phyloP scores from a whole-genome alignment of 306 rosid genomes.

The Vigna hirtella region DNA sequence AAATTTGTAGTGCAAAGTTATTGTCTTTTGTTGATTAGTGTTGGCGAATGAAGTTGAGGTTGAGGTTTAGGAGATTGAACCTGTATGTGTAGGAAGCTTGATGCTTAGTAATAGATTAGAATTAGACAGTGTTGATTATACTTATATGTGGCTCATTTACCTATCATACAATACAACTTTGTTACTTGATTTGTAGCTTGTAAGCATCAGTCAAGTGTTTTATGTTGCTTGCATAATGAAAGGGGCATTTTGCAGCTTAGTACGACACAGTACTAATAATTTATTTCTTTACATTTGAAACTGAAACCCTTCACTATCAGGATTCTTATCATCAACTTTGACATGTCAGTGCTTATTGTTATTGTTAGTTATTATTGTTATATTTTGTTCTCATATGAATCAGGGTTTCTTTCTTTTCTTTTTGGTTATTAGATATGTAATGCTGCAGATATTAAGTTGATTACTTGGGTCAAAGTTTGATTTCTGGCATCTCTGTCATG shows the following conservation, averaged over 20 bases:
- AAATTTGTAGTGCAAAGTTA: neutral
- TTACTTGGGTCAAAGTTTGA: constrained; percentile 24
- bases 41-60: neutral
- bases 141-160: neutral
- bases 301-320: constrained; percentile 48
- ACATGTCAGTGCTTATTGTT: constrained; percentile 15
- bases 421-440: neutral
- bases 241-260: neutral
- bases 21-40: neutral
- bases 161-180: neutral
- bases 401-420: constrained; percentile 11
- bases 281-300: neutral
- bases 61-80: neutral
- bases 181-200: neutral
- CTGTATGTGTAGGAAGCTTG: constrained; percentile 1
- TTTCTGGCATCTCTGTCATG: constrained; percentile 40
- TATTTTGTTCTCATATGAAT: neutral
- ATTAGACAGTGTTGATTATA: neutral
- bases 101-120: neutral
- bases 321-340: constrained; percentile 46
- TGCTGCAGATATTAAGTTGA: constrained; percentile 34
- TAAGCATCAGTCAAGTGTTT: neutral
- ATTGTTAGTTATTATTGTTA: constrained; percentile 14
- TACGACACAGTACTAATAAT: neutral
- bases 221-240: constrained; percentile 26